phyloP scores from a whole-genome alignment of 1,139 yeast species.

The Ogataea hybrid region DNA sequence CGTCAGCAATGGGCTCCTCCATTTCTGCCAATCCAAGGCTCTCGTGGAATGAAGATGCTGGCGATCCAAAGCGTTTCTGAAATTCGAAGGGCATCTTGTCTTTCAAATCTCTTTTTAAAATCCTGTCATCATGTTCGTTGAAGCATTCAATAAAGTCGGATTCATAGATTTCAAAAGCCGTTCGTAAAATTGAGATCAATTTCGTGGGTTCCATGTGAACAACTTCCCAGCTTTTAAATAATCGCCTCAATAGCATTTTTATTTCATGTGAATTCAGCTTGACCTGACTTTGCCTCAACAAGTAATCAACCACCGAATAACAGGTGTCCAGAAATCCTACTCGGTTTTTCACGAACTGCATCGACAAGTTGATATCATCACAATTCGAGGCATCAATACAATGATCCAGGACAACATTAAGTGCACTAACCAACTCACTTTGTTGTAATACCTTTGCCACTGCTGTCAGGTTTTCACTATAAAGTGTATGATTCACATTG shows the following conservation, averaged over 20 bases:
- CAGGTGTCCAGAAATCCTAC: slow-evolving; percentile 21
- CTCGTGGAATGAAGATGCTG: slow-evolving; percentile 9
- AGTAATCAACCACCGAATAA: slow-evolving; percentile 15
- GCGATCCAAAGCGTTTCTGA: not conserved
- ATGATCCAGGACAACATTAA: slow-evolving; percentile 19
- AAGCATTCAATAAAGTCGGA: slow-evolving; percentile 20
- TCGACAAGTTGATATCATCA: slow-evolving; percentile 27
- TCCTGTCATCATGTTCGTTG: slow-evolving; percentile 12
- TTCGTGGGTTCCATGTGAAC: slow-evolving; percentile 11
- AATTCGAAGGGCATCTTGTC: slow-evolving; percentile 3
- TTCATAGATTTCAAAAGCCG: slow-evolving; percentile 12
- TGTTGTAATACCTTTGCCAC: not conserved
- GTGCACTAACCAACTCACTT: slow-evolving; percentile 26
- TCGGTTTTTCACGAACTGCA: slow-evolving; percentile 30
- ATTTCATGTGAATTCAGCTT: slow-evolving; percentile 20
- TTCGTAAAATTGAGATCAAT: slow-evolving; percentile 10
- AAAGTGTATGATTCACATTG: slow-evolving; percentile 1
- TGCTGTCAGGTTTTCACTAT: too few species aligned
- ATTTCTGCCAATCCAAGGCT: slow-evolving; percentile 14
- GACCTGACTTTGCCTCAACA: slow-evolving; percentile 12
- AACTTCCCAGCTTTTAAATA: slow-evolving; percentile 24
- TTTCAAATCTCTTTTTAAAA: slow-evolving; percentile 14
- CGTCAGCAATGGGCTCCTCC: slow-evolving; percentile 25
- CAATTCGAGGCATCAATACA: slow-evolving; percentile 27
- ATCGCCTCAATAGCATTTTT: slow-evolving; percentile 23